phyloP scores from a whole-genome alignment of 495 filamentous ascomycete species.

The Daldinia grandis region DNA sequence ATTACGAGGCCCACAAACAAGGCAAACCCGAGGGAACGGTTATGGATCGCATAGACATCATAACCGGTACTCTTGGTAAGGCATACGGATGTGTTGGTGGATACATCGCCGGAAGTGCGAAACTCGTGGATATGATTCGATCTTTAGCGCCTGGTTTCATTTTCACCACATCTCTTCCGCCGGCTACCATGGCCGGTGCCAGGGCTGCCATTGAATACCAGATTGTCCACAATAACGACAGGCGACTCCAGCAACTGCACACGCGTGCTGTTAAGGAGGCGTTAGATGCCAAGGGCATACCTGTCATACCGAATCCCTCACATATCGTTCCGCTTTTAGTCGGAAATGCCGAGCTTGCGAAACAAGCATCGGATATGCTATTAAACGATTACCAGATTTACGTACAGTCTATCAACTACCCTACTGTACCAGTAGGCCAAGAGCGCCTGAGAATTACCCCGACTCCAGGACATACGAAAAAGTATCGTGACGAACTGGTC shows the following conservation, averaged over 20 bases:
- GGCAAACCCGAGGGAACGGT: slow-evolving; percentile 81
- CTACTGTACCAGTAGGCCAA: slow-evolving; percentile 94
- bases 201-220: slow-evolving; percentile 93
- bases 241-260: slow-evolving; percentile 91
- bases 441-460: slow-evolving; percentile 95
- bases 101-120: slow-evolving; percentile 90
- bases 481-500: slow-evolving; percentile 86
- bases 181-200: slow-evolving; percentile 96
- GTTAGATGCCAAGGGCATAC: slow-evolving; percentile 79
- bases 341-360: slow-evolving; percentile 92
- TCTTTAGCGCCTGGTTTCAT: slow-evolving; percentile 98
- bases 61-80: slow-evolving; percentile 96
- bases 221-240: slow-evolving; percentile 78
- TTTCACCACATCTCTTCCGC: slow-evolving; percentile 96
- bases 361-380: slow-evolving; percentile 86
- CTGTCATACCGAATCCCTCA: slow-evolving; percentile 97
- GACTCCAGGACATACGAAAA: slow-evolving; percentile 86
- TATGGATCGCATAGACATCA: slow-evolving; percentile 96
- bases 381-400: slow-evolving; percentile 91
- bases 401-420: slow-evolving; percentile 99
- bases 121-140: slow-evolving; percentile 92
- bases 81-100: slow-evolving; percentile 98
- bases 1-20: slow-evolving; percentile 79
- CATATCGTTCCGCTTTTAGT: slow-evolving; percentile 96
- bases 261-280: slow-evolving; percentile 89